Percentiles rank a stretch among this genome's conserved stretches.
Evolutionary conservation across 257 asterid genomes (phyloP).

Genomic region (Solanum microdontum): DNA sequence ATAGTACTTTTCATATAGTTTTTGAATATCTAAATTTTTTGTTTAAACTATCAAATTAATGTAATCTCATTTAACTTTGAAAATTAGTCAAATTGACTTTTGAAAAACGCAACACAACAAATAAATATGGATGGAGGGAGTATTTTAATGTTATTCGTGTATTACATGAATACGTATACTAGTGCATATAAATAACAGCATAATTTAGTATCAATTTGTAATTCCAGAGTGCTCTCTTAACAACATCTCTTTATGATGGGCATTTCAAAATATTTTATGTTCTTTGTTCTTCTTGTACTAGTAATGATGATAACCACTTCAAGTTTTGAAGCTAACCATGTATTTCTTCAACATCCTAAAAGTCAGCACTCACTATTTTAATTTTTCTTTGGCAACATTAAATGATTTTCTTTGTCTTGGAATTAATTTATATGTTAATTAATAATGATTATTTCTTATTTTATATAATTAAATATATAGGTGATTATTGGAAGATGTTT

Average conservation of each 20-base stretch:
- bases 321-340: neutral
- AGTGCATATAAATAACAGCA: neutral
- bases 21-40: too few species aligned
- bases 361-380: neutral
- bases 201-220: neutral
- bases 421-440: neutral
- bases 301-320: neutral
- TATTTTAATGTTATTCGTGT: too few species aligned
- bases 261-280: neutral
- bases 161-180: neutral
- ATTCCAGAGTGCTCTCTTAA: neutral
- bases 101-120: too few species aligned
- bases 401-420: neutral
- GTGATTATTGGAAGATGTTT: neutral
- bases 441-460: neutral
- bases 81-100: too few species aligned
- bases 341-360: neutral
- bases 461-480: neutral
- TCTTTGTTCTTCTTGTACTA: neutral
- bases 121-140: too few species aligned
- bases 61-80: too few species aligned
- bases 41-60: too few species aligned
- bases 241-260: neutral
- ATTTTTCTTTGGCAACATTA: neutral
- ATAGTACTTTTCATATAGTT: too few species aligned